Evolutionary conservation across 495 filamentous ascomycete species (phyloP).

Genomic region (Cairneyella variabilis): DNA sequence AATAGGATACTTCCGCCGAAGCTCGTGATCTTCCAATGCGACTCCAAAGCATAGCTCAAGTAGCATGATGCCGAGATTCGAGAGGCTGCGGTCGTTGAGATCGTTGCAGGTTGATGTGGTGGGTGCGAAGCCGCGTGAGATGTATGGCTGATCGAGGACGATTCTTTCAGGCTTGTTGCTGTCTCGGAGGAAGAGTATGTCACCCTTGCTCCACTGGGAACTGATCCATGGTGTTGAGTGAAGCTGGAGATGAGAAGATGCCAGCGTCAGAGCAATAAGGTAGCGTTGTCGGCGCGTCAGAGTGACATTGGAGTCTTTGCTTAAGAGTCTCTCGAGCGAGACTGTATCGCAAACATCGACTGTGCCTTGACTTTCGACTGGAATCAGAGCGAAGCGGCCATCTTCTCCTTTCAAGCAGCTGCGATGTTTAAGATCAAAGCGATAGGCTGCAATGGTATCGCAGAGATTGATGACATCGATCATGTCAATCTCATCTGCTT

Average conservation of each 20-base stretch:
- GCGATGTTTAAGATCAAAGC: too few relatives aligned
- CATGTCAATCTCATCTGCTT: too few relatives aligned
- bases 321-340: slow-evolving; percentile 24
- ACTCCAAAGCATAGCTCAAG: slow-evolving; percentile 33
- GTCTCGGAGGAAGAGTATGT: slow-evolving; percentile 23
- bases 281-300: slow-evolving; percentile 28
- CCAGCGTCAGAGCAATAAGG: slow-evolving; percentile 24
- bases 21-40: slow-evolving; percentile 23
- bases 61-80: slow-evolving; percentile 30
- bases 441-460: too few relatives aligned
- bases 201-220: slow-evolving; percentile 17
- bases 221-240: slow-evolving; percentile 26
- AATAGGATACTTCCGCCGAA: slow-evolving; percentile 12
- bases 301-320: slow-evolving; percentile 5
- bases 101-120: neutral
- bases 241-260: slow-evolving; percentile 27
- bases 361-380: slow-evolving; percentile 3
- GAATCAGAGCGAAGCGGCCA: slow-evolving; percentile 21
- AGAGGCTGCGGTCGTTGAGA: slow-evolving; percentile 2
- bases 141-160: slow-evolving; percentile 25
- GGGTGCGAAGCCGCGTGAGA: slow-evolving; percentile 21
- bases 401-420: slow-evolving; percentile 21
- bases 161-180: slow-evolving; percentile 3
- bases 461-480: too few relatives aligned
- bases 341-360: slow-evolving; percentile 5